Evolutionary conservation across 345 rosid genomes (phyloP), one percentile per base, ranked within the genome.

Genomic region (Lenwebbia sp.): DNA sequence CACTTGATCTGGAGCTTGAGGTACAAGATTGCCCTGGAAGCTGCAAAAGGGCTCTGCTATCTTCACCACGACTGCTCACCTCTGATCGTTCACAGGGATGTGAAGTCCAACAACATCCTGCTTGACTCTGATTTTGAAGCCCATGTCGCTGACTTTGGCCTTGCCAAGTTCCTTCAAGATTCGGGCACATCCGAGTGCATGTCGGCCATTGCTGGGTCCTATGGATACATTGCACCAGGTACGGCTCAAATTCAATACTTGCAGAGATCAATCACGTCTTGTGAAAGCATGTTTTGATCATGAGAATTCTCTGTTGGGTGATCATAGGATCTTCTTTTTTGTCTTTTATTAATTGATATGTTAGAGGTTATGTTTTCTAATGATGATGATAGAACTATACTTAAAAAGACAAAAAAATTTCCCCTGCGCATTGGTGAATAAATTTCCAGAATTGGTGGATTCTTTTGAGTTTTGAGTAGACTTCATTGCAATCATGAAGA

Each of bases 191-290:
- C 99, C 30, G 98, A 96, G 84, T 96, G 98, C 88, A 96, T 96
- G 99, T 96, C 99, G 84, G 99, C 98, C 33, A 96, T 96, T 62
- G 98, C 99, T 84, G 99, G 99, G 40, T 96, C 99, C 83, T 96
- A 96, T 76, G 99, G 99, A 82, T 96, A 96, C 87, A 96, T 96
- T 2, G 99, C 98, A 83, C 99, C 99, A 84, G 98, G 99, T 96
- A 92, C 60, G 52, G 74, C 82, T 87, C 28, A 53, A 53, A 33
- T 5, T 70, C 47, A 37, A 10, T 70, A 70, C 26, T 70, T 70
- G 41, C 81, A 70, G 47, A 70, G 25, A 0, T 70, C 81, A 70
- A 70, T 70, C 47, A 19, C 47, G 47, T 70, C 81, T 70, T 37
- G 47, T 11, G 47, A 70, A 70, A 70, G 26, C 81, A 37, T 37